phyloP scores from a whole-genome alignment of 177 flowering plant species.

The Vitis hybrid region DNA sequence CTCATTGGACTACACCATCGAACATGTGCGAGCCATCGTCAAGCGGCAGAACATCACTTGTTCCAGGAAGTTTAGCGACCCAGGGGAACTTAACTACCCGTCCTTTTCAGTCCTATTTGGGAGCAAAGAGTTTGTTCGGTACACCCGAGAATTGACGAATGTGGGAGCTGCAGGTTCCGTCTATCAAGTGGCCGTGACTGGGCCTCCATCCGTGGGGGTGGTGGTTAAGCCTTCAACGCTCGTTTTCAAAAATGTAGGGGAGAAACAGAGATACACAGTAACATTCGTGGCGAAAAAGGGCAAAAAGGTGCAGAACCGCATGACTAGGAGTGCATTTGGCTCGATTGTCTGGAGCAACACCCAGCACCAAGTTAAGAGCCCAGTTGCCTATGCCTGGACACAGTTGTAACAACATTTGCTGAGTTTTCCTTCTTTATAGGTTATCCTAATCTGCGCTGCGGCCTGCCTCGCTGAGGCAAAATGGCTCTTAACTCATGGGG shows the following conservation, averaged over 20 bases:
- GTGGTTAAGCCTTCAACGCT: constrained; percentile 62
- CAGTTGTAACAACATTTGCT: constrained; percentile 1
- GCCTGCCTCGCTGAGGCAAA: too few species aligned
- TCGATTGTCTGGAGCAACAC: constrained; percentile 55
- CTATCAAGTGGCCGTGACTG: constrained; percentile 47
- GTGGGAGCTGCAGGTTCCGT: constrained; percentile 57
- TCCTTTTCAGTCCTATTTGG: constrained; percentile 74
- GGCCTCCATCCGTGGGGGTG: constrained; percentile 43
- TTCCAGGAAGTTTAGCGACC: constrained; percentile 42
- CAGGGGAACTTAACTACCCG: constrained; percentile 84
- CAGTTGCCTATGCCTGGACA: constrained; percentile 56
- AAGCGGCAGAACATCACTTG: constrained; percentile 60
- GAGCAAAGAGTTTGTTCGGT: constrained; percentile 46
- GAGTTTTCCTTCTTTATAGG: background rate
- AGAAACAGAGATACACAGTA: constrained; percentile 60
- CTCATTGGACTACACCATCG: constrained; percentile 55
- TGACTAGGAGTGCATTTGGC: constrained; percentile 42
- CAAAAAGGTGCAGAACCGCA: constrained; percentile 8
- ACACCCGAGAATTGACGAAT: constrained; percentile 65
- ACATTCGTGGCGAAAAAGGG: constrained; percentile 49
- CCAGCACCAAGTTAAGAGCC: constrained; percentile 50
- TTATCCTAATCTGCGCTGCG: too few species aligned
- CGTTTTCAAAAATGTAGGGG: constrained; percentile 52
- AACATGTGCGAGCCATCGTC: constrained; percentile 42
- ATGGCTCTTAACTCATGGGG: too few species aligned